Evolutionary conservation across 2,329 filamentous ascomycete genomes (phyloP).

Genomic region (Pyricularia grisea): DNA sequence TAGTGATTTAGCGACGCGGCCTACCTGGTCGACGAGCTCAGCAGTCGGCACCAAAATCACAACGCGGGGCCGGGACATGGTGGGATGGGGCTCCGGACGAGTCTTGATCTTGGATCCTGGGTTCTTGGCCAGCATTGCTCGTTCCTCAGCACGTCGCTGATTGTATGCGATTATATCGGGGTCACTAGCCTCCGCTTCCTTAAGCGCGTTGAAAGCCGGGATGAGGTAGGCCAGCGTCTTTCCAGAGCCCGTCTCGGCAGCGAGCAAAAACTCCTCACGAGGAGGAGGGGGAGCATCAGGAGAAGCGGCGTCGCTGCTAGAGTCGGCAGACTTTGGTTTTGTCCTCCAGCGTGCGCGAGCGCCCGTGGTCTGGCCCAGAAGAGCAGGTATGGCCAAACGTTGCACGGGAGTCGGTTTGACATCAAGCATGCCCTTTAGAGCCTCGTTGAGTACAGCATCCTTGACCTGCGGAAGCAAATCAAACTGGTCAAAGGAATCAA

Average conservation of each 20-base stretch:
- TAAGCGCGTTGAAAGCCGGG: slow-evolving; percentile 77
- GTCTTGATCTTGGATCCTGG: slow-evolving; percentile 35
- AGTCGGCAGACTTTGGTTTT: slow-evolving; percentile 15
- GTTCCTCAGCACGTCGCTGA: slow-evolving; percentile 43
- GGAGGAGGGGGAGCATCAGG: background rate
- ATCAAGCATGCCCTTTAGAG: slow-evolving; percentile 64
- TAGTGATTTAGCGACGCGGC: slow-evolving; percentile 67
- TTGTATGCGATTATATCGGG: slow-evolving; percentile 47
- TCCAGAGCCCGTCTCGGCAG: slow-evolving; percentile 92
- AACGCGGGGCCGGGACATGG: slow-evolving; percentile 68
- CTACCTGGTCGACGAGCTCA: slow-evolving; percentile 85
- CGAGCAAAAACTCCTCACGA: slow-evolving; percentile 62
- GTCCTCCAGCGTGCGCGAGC: background rate
- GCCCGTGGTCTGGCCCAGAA: slow-evolving; percentile 50
- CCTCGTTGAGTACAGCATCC: slow-evolving; percentile 62
- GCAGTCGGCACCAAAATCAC: slow-evolving; percentile 87
- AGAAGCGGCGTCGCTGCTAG: background rate
- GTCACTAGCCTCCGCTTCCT: slow-evolving; percentile 60
- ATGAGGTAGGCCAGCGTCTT: slow-evolving; percentile 92
- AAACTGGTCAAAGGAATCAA: slow-evolving; percentile 76
- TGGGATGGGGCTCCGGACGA: slow-evolving; percentile 58
- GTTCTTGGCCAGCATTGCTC: slow-evolving; percentile 34
- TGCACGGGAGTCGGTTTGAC: slow-evolving; percentile 83
- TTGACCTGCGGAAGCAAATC: slow-evolving; percentile 63
- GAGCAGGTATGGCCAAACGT: slow-evolving; percentile 73